Conservation (phyloP, 2,329 filamentous ascomycete species). For the Ophiostoma novo-ulmi region DNA sequence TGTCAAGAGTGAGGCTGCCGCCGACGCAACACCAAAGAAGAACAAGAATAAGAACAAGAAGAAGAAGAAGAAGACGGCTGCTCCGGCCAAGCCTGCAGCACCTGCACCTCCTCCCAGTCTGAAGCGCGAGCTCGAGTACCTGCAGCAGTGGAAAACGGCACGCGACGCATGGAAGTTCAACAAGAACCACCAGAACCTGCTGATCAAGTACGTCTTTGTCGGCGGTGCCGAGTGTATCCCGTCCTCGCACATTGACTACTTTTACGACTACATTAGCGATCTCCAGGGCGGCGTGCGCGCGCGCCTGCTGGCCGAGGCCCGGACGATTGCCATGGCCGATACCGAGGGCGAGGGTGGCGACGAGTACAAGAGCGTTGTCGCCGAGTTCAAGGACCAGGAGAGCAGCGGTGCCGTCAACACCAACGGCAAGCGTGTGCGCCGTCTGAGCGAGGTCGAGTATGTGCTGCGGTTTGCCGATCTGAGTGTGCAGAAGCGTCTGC, state of each 20-base stretch:
- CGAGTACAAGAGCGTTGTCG: slow-evolving; percentile 54
- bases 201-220: slow-evolving; percentile 78
- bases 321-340: slow-evolving; percentile 52
- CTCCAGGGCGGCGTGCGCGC: slow-evolving; percentile 70
- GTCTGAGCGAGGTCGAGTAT: slow-evolving; percentile 47
- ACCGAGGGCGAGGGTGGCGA: slow-evolving; percentile 39
- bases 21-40: slow-evolving; percentile 25
- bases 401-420: not conserved
- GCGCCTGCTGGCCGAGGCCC: slow-evolving; percentile 61
- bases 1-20: slow-evolving; percentile 32
- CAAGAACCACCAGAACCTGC: slow-evolving; percentile 80
- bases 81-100: slow-evolving; percentile 19
- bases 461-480: slow-evolving; percentile 44
- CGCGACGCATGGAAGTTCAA: slow-evolving; percentile 87
- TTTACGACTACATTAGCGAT: slow-evolving; percentile 73
- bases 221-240: slow-evolving; percentile 58
- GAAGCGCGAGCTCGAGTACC: slow-evolving; percentile 67
- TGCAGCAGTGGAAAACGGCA: slow-evolving; percentile 67
- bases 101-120: slow-evolving; percentile 32
- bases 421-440: slow-evolving; percentile 42
- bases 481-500: slow-evolving; percentile 50
- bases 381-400: slow-evolving; percentile 40
- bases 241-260: slow-evolving; percentile 59
- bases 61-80: slow-evolving; percentile 32
- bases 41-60: slow-evolving; percentile 29